Evolutionary conservation across 805 yeast species (phyloP).

Genomic region (Spathaspora hagerdaliae): DNA sequence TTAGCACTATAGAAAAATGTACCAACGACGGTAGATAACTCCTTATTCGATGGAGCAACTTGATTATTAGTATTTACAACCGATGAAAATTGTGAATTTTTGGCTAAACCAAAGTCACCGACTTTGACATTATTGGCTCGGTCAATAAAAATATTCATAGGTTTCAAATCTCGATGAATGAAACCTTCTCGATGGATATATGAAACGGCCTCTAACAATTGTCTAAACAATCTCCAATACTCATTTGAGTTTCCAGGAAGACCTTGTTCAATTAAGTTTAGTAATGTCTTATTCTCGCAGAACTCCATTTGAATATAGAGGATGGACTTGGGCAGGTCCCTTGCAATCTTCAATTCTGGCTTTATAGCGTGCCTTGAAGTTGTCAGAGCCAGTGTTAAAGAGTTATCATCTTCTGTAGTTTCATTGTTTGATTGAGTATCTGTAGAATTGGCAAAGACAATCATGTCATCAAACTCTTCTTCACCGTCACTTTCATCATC

Average conservation of each 20-base stretch:
- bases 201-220: conserved; percentile 81
- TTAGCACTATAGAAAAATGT: conserved; percentile 90
- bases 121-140: conserved; percentile 83
- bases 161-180: conserved; percentile 92
- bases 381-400: neutral
- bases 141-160: conserved; percentile 93
- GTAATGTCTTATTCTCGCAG: conserved; percentile 89
- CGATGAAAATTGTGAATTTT: conserved; percentile 61
- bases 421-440: conserved; percentile 6
- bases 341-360: neutral
- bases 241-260: conserved; percentile 67
- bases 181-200: conserved; percentile 93
- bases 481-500: conserved; percentile 33
- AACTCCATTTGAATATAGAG: conserved; percentile 97
- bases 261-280: conserved; percentile 73
- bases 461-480: conserved; percentile 20
- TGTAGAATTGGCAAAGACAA: conserved; percentile 30
- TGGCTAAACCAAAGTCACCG: conserved; percentile 97
- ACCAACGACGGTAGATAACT: conserved; percentile 89
- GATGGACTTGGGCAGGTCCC: conserved; percentile 43
- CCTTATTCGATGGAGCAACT: conserved; percentile 47
- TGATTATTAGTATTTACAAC: conserved; percentile 37
- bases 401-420: neutral
- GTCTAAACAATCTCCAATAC: conserved; percentile 88
- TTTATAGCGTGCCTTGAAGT: neutral